A percentile compares a stretch with the other conserved stretches of the same genome.
Conservation (phyloP, 164 flowering plant genomes). For the Nymphaea thermarum region DNA sequence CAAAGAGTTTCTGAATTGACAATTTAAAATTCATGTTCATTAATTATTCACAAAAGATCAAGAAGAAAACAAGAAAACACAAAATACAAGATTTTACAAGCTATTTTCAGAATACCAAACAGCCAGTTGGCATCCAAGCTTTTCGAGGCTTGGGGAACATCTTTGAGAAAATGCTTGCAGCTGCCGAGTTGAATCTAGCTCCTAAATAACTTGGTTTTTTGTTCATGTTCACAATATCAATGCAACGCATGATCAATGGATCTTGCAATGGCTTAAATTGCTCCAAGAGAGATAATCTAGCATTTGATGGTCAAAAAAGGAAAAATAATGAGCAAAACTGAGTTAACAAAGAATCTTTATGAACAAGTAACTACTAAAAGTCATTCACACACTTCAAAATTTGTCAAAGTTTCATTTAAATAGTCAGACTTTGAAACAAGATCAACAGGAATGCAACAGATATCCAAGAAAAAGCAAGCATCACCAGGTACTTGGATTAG, state of each 20-base stretch:
- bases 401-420: too few species aligned
- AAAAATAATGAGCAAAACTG: background rate
- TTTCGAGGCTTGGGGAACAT: conserved; percentile 66
- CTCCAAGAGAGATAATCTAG: conserved; percentile 29
- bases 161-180: conserved; percentile 61
- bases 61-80: background rate
- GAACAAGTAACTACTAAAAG: too few species aligned
- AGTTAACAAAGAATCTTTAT: background rate
- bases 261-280: conserved; percentile 71
- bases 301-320: background rate
- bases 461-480: background rate
- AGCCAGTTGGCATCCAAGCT: conserved; percentile 96
- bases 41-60: background rate
- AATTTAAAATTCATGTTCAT: background rate
- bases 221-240: conserved; percentile 49
- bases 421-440: background rate
- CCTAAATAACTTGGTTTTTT: conserved; percentile 18
- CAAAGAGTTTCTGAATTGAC: conserved; percentile 63
- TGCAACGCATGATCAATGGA: conserved; percentile 51
- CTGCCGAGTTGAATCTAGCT: conserved; percentile 17
- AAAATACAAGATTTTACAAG: background rate
- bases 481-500: too few species aligned
- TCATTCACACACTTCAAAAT: too few species aligned
- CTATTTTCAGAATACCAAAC: conserved; percentile 42
- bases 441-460: background rate